Evolutionary conservation across 192 early-diverging fungal species (phyloP).

Genomic region (Coemansia sp.): DNA sequence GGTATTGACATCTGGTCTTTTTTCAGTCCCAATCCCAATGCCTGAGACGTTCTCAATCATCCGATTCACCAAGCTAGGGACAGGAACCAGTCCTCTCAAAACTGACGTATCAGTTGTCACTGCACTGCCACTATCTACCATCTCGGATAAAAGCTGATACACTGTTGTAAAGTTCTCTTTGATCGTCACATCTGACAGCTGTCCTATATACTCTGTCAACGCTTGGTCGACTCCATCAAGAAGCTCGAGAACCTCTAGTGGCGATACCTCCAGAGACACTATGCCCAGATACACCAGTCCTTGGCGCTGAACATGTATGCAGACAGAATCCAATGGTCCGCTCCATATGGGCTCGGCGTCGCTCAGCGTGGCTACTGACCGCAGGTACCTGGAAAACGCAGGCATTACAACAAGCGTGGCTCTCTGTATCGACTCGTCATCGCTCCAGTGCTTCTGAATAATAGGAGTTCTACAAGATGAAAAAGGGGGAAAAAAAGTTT

Average conservation of each 20-base stretch:
- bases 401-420: conserved; percentile 64
- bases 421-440: conserved; percentile 56
- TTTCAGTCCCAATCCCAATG: conserved; percentile 22
- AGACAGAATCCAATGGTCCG: conserved; percentile 21
- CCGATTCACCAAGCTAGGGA: conserved; percentile 79
- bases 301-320: conserved; percentile 54
- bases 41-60: conserved; percentile 82
- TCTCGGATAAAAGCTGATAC: conserved; percentile 81
- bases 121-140: conserved; percentile 88
- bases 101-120: conserved; percentile 85
- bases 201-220: conserved; percentile 78
- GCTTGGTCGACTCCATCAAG: conserved; percentile 76
- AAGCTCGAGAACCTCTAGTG: conserved; percentile 81
- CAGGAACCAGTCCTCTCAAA: conserved; percentile 80
- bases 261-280: conserved; percentile 72
- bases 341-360: conserved; percentile 40
- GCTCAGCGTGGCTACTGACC: conserved; percentile 35
- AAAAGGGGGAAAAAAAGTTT: no score
- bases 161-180: conserved; percentile 93
- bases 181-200: conserved; percentile 74
- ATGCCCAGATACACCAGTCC: conserved; percentile 76
- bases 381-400: conserved; percentile 59
- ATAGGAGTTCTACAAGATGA: conserved; percentile 69
- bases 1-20: conserved; percentile 25
- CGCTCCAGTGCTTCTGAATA: conserved; percentile 86